A percentile compares a stretch with the other conserved stretches of the same genome.
Evolutionary conservation across 2,329 filamentous ascomycete genomes (phyloP).

Genomic region (Phyllosticta citribraziliensis): DNA sequence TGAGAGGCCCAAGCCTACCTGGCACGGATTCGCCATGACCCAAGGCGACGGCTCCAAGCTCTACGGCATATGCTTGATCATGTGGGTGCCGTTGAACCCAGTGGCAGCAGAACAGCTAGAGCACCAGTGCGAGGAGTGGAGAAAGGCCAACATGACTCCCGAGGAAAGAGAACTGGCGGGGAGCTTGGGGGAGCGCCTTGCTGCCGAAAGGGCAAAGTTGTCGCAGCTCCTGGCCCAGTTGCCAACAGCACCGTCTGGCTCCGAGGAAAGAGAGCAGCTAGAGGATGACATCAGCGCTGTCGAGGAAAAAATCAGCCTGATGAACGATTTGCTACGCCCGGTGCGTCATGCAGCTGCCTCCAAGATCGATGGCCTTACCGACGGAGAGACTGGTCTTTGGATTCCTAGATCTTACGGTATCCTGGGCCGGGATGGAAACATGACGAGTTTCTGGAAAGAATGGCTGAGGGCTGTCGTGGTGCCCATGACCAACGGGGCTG

Average conservation of each 20-base stretch:
- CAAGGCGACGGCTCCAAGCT: conserved; percentile 83
- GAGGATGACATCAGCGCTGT: conserved; percentile 93
- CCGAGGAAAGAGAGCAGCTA: conserved; percentile 67
- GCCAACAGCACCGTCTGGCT: conserved; percentile 70
- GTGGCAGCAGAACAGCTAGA: conserved; percentile 78
- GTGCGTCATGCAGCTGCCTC: conserved; percentile 89
- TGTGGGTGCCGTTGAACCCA: conserved; percentile 82
- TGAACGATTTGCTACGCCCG: conserved; percentile 90
- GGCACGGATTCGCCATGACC: conserved; percentile 99
- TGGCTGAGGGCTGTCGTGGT: conserved; percentile 92
- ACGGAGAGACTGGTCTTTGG: conserved; percentile 93
- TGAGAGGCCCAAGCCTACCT: conserved; percentile 86
- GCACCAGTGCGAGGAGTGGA: conserved; percentile 45
- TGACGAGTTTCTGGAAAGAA: conserved; percentile 95
- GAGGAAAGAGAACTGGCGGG: conserved; percentile 87
- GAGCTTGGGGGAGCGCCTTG: conserved; percentile 80
- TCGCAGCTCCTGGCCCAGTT: conserved; percentile 79
- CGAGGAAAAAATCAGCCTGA: conserved; percentile 92
- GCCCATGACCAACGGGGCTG: conserved; percentile 82
- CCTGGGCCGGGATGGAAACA: conserved; percentile 69
- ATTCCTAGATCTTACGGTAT: conserved; percentile 89
- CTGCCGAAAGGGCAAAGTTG: conserved; percentile 76
- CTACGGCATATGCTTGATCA: conserved; percentile 80
- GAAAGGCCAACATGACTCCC: conserved; percentile 64
- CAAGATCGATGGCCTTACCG: conserved; percentile 88